These are phyloP conservation scores for Aspergillus haitiensis DNA, from an alignment of 495 filamentous ascomycete species.

Conservation along the genomic window DNA sequence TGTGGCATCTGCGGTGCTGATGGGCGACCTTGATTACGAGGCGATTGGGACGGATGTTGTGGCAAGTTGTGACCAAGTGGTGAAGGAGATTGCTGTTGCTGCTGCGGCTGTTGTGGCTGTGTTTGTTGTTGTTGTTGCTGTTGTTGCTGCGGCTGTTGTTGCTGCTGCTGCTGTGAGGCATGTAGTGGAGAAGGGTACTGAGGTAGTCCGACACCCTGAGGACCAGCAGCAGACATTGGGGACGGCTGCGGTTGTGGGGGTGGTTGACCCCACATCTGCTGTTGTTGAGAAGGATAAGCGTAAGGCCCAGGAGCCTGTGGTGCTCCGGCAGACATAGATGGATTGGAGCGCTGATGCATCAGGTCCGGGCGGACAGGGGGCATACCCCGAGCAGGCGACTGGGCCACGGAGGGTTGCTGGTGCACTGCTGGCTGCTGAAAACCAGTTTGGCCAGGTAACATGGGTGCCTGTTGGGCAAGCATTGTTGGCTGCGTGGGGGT, in stretches of 20 bases:
- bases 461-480: slow-evolving; percentile 41
- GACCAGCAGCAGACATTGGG: slow-evolving; percentile 40
- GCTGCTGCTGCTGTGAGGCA: slow-evolving; percentile 21
- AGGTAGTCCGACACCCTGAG: slow-evolving; percentile 45
- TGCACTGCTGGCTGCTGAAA: slow-evolving; percentile 39
- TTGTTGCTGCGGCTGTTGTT: not conserved
- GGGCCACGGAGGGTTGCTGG: slow-evolving; percentile 40
- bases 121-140: slow-evolving; percentile 15
- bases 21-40: slow-evolving; percentile 48
- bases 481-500: slow-evolving; percentile 39
- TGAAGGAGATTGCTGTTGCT: slow-evolving; percentile 43
- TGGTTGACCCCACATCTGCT: slow-evolving; percentile 56
- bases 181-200: slow-evolving; percentile 48
- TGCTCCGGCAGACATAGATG: slow-evolving; percentile 40
- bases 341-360: slow-evolving; percentile 47
- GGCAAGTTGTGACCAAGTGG: slow-evolving; percentile 38
- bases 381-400: slow-evolving; percentile 47
- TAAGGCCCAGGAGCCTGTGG: slow-evolving; percentile 45
- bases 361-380: slow-evolving; percentile 47
- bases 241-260: slow-evolving; percentile 57
- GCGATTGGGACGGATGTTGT: slow-evolving; percentile 50
- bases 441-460: slow-evolving; percentile 41
- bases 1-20: slow-evolving; percentile 45
- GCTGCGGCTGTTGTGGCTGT: slow-evolving; percentile 30
- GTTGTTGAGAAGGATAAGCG: slow-evolving; percentile 48